Base-by-base conservation (phyloP, 2,329 filamentous ascomycete species). In the Coleophoma eucalyptorum region DNA sequence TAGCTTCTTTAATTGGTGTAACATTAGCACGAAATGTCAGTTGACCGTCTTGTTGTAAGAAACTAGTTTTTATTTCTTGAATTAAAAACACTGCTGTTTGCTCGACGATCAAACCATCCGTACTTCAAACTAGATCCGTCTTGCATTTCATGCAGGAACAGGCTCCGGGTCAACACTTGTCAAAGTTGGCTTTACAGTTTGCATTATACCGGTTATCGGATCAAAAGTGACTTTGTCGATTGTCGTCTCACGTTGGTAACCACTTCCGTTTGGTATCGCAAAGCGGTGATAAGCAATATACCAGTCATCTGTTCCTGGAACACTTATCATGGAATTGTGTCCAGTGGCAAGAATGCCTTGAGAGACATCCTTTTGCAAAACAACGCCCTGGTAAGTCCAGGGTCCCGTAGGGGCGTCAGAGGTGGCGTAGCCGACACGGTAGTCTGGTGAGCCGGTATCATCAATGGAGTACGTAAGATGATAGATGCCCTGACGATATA, bases 211-310 rank as follows among this genome's bases (percentile, higher is more conserved):
- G 5, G 35, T 38, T 12, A 6, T 18, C 15, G 16, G 35, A 12
- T 38, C 35, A 8, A 38, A 38, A 8, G 15, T 38, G 16, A 38
- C 16, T 11, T 38, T 15, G 16, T 38, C 35, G 13, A 38, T 38
- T 18, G 35, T 38, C 5, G 35, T 38, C 16, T 38, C 35, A 12
- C 35, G 35, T 38, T 18, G 13, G 12, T n/a, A 38, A 15, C 35
- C 35, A 4, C 35, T 18, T 4, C 75, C 74, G 38, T 65, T 60
- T 0, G 74, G 74, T 31, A 77, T 76, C 3, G 58, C 63, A 50
- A 77, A 77, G 2, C 74, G 68, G 53, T 77, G 74, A 45, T 77
- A 77, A 0, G 67, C 73, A 32, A 78, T 76, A 51, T 74, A 75
- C 74, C 74, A 77, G 20, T 75, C 66, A 53, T 77, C 73, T 1